These are phyloP conservation scores for Dactylonectria macrodidyma DNA, from an alignment of 2,329 filamentous ascomycete genomes.

Conservation along the genomic window DNA sequence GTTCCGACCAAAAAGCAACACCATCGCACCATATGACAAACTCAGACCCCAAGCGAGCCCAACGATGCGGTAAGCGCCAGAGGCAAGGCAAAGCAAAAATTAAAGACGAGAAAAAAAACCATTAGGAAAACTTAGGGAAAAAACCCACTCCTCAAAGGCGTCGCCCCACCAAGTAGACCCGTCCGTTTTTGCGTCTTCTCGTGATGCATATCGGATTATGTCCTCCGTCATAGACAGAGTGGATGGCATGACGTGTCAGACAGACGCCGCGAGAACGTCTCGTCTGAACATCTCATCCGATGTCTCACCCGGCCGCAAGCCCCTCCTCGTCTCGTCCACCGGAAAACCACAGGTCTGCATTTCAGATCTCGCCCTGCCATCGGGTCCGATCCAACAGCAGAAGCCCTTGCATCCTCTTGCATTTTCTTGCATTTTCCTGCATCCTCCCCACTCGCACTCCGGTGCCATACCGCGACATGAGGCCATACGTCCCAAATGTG, in stretches of 20 bases:
- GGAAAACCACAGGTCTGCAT: constrained; percentile 19
- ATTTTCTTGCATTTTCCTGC: neutral
- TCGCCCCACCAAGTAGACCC: neutral
- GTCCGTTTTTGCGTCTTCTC: constrained; percentile 7
- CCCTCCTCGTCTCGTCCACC: constrained; percentile 15
- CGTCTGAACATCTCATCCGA: neutral
- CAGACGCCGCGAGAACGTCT: constrained; percentile 6
- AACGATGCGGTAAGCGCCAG: neutral
- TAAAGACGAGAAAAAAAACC: neutral
- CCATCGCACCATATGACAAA: constrained; percentile 1
- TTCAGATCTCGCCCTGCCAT: constrained; percentile 21
- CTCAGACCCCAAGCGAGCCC: neutral
- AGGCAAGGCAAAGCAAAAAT: constrained; percentile 3
- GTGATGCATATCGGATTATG: constrained; percentile 16
- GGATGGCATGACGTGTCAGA: constrained; percentile 38
- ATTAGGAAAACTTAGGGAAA: too few relatives aligned
- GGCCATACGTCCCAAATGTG: constrained; percentile 30
- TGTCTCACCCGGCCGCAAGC: constrained; percentile 7
- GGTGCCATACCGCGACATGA: constrained; percentile 36
- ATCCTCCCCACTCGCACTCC: constrained; percentile 18
- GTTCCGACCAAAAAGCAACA: neutral
- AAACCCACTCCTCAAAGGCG: too few relatives aligned
- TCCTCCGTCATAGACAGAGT: neutral
- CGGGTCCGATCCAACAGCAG: constrained; percentile 33
- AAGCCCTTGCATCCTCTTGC: constrained; percentile 30